Percentiles rank a stretch among this genome's conserved stretches.
Evolutionary conservation across 106 monocot species (phyloP).

Genomic region (Acorus gramineus): DNA sequence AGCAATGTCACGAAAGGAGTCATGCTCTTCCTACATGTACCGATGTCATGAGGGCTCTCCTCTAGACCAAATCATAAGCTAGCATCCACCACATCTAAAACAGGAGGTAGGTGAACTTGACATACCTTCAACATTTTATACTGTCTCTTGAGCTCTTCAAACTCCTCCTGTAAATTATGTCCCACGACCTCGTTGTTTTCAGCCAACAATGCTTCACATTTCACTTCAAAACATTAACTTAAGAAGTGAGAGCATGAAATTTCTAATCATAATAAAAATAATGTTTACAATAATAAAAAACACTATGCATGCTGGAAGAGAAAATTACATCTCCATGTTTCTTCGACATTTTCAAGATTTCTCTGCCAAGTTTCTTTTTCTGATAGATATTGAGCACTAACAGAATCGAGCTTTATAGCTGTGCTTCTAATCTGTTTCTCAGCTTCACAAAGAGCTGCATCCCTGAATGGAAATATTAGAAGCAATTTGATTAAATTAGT

Average conservation of each 20-base stretch:
- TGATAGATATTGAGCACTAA: conserved; percentile 36
- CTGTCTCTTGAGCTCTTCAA: conserved; percentile 44
- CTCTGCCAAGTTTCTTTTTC: conserved; percentile 83
- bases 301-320: neutral
- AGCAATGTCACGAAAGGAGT: conserved; percentile 66
- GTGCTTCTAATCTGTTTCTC: conserved; percentile 38
- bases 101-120: neutral
- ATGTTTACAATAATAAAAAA: conserved; percentile 1
- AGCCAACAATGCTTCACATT: conserved; percentile 49
- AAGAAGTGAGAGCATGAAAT: neutral
- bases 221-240: conserved; percentile 40
- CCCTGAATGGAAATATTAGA: conserved; percentile 36
- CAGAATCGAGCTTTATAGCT: conserved; percentile 50
- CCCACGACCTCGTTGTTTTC: conserved; percentile 24
- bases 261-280: neutral
- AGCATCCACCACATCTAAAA: conserved; percentile 1
- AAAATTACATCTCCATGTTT: conserved; percentile 78
- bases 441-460: conserved; percentile 51
- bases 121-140: conserved; percentile 75
- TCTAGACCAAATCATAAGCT: too few relatives aligned
- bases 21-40: conserved; percentile 73
- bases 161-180: conserved; percentile 35
- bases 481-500: neutral
- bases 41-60: neutral
- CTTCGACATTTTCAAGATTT: conserved; percentile 58